phyloP scores from a whole-genome alignment of 306 rosid species.

The Inga oerstediana region DNA sequence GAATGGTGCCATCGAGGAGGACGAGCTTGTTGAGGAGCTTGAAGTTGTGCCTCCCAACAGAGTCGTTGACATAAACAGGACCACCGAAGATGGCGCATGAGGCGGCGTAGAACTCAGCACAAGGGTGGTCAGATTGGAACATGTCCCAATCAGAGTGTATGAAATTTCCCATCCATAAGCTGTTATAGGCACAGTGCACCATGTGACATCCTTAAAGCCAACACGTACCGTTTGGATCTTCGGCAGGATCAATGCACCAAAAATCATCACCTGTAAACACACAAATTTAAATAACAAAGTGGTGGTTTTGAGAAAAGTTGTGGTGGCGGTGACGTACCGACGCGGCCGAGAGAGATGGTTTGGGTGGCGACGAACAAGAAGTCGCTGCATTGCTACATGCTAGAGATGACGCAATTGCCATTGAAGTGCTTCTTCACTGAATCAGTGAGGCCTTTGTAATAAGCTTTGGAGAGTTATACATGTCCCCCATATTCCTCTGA shows the following conservation, averaged over 20 bases:
- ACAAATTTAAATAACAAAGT: not conserved
- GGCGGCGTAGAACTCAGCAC: slow-evolving; percentile 75
- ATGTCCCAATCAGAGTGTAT: slow-evolving; percentile 91
- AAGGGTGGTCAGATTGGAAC: slow-evolving; percentile 72
- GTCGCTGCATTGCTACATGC: slow-evolving; percentile 85
- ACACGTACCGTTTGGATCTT: slow-evolving; percentile 67
- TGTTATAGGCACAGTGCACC: slow-evolving; percentile 83
- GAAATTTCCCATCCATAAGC: slow-evolving; percentile 84
- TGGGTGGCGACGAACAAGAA: slow-evolving; percentile 84
- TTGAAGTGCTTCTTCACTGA: slow-evolving; percentile 69
- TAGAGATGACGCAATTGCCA: slow-evolving; percentile 79
- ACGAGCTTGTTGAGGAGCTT: slow-evolving; percentile 60
- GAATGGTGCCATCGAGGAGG: slow-evolving; percentile 65
- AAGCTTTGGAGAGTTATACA: slow-evolving; percentile 63
- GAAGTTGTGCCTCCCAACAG: slow-evolving; percentile 75
- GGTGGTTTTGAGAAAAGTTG: not conserved
- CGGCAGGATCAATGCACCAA: slow-evolving; percentile 63
- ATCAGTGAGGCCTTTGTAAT: slow-evolving; percentile 64
- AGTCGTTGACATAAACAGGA: slow-evolving; percentile 73
- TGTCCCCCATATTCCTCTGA: slow-evolving; percentile 74
- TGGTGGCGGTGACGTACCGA: slow-evolving; percentile 44
- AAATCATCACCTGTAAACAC: slow-evolving; percentile 70
- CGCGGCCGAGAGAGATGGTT: slow-evolving; percentile 72
- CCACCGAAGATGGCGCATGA: slow-evolving; percentile 84
- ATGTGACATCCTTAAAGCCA: slow-evolving; percentile 90